Base-by-base conservation (phyloP, 163 green algal genomes). In the Scenedesmus sp. region DNA sequence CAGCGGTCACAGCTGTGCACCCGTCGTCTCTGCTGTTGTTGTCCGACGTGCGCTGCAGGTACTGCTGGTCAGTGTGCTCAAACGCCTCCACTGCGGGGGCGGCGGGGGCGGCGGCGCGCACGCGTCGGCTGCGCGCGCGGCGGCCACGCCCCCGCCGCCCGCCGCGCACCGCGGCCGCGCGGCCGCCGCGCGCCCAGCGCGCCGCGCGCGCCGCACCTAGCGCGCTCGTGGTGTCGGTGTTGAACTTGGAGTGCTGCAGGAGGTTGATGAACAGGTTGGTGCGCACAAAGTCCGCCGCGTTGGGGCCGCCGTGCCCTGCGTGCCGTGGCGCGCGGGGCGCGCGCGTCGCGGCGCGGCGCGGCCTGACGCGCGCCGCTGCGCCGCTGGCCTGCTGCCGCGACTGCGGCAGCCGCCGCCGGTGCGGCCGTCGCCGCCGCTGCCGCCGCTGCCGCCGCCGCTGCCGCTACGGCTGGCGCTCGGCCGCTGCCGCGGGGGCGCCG, bases 1-100 rank as follows among this genome's bases (percentile, higher is more conserved):
- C 85, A 0, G 91, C 92, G 4, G 92, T 95, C 2, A 97, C 95
- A 3, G 93, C 96, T 34, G 96, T 99, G 82, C 89, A 97, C 58
- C 93, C 91, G 70, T 97, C 91, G 57, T 97, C 92, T 39, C 87
- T 80, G 45, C 78, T 88, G 6, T 47, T 34, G 17, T 62, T 82
- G 24, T 64, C 73, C n/a, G 94, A 86, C 28, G 84, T 56, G 3
- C 87, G 74, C 10, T 6, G 6, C 22, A 97, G 70, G 81, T 98
- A 98, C 57, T 92, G 77, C 60, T 84, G 53, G 86, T 97, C 92
- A 26, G 92, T 97, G 26, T 86, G 44, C 60, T 93, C 82, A 81
- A 93, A 97, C 3, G 87, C 83, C 70, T 96, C 90, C 14, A 85
- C 90, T 96, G 89, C 66, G 78, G 4, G 24, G 24, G 36, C 13